Evolutionary conservation across 768 basidiomycete species (phyloP).

Genomic region (Lactifluus piperatus): DNA sequence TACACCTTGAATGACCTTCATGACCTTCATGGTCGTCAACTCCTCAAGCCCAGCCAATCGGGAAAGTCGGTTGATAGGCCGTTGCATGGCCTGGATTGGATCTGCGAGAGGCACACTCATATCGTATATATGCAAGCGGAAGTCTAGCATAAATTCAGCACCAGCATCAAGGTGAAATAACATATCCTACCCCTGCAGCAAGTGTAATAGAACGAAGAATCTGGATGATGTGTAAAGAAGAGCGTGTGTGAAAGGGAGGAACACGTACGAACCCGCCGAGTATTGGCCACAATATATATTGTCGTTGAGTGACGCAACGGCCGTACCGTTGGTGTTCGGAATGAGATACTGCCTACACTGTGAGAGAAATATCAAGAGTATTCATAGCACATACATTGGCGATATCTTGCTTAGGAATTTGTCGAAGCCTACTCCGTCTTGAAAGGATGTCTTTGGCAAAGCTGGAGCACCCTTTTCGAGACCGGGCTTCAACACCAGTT

Average conservation of each 20-base stretch:
- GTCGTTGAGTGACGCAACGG: slow-evolving; percentile 60
- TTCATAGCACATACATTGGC: slow-evolving; percentile 36
- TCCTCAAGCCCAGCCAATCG: slow-evolving; percentile 33
- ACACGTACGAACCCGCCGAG: slow-evolving; percentile 45
- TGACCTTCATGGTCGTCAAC: slow-evolving; percentile 38
- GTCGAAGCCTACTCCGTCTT: slow-evolving; percentile 24
- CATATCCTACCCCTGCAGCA: slow-evolving; percentile 61
- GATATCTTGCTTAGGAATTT: slow-evolving; percentile 42
- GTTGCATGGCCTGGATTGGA: slow-evolving; percentile 17
- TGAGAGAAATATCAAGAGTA: background rate
- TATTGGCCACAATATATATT: slow-evolving; percentile 86
- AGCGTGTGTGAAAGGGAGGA: background rate
- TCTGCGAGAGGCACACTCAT: slow-evolving; percentile 42
- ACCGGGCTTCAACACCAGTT: slow-evolving; percentile 42
- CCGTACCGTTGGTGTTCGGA: slow-evolving; percentile 73
- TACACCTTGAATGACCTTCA: slow-evolving; percentile 65
- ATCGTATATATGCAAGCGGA: slow-evolving; percentile 83
- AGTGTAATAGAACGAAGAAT: slow-evolving; percentile 89
- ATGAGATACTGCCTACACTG: slow-evolving; percentile 46
- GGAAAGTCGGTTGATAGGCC: slow-evolving; percentile 10
- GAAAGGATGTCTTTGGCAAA: slow-evolving; percentile 42
- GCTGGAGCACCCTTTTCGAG: slow-evolving; percentile 36
- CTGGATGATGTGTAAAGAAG: slow-evolving; percentile 30
- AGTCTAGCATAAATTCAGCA: slow-evolving; percentile 44
- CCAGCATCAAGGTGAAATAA: background rate